Conservation (phyloP, 768 basidiomycete genomes). For the Podaxis rugospora region DNA sequence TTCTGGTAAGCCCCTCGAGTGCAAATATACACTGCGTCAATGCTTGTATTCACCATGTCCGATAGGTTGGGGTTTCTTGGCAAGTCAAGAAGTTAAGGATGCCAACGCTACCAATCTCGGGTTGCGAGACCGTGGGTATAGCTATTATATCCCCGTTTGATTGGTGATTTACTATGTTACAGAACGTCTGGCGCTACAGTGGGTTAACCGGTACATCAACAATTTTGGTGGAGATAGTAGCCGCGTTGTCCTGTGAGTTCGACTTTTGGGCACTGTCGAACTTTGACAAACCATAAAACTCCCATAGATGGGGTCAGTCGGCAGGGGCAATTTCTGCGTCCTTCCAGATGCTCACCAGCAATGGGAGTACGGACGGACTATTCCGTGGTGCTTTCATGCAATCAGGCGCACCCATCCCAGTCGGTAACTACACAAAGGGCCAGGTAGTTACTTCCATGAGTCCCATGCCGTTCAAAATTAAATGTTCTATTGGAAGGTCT, state of each 20-base stretch:
- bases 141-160: background rate
- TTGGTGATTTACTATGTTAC: background rate
- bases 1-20: constrained; percentile 15
- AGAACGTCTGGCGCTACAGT: constrained; percentile 43
- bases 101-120: constrained; percentile 25
- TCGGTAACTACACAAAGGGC: constrained; percentile 23
- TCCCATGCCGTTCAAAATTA: background rate
- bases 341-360: constrained; percentile 37
- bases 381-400: constrained; percentile 45
- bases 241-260: constrained; percentile 37
- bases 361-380: constrained; percentile 31
- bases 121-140: constrained; percentile 26
- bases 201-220: constrained; percentile 52
- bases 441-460: constrained; percentile 19
- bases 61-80: constrained; percentile 26
- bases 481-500: constrained; percentile 7
- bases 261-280: background rate
- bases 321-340: constrained; percentile 49
- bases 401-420: constrained; percentile 32
- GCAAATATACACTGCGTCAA: background rate
- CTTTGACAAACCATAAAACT: background rate
- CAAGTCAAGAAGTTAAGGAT: constrained; percentile 24
- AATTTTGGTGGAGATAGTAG: constrained; percentile 52
- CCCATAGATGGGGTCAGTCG: constrained; percentile 42
- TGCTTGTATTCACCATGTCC: background rate